These are phyloP conservation scores for Raphanus sativus DNA, from an alignment of 345 rosid species.

Conservation along the genomic window DNA sequence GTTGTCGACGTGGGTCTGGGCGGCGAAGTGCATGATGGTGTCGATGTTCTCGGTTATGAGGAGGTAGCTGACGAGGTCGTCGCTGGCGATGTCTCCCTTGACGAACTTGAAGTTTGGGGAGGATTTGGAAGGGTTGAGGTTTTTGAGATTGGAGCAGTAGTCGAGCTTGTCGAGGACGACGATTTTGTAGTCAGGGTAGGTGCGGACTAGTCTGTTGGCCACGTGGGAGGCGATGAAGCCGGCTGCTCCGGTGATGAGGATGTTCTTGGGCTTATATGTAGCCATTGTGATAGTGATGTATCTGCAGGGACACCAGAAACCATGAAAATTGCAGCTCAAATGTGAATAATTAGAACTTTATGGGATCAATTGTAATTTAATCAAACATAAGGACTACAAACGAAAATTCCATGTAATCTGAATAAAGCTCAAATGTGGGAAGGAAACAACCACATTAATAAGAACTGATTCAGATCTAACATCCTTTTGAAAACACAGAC, in stretches of 20 bases:
- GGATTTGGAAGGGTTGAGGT: slow-evolving; percentile 66
- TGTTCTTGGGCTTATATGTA: slow-evolving; percentile 68
- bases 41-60: slow-evolving; percentile 84
- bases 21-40: slow-evolving; percentile 94
- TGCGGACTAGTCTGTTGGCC: slow-evolving; percentile 65
- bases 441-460: not conserved
- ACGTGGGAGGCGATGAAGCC: slow-evolving; percentile 88
- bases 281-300: slow-evolving; percentile 37
- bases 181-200: slow-evolving; percentile 79
- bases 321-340: no score
- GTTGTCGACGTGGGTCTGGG: slow-evolving; percentile 87
- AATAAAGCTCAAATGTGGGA: not conserved
- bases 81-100: slow-evolving; percentile 84
- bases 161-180: slow-evolving; percentile 93
- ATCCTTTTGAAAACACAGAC: not conserved
- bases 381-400: slow-evolving; percentile 7
- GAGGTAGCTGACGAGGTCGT: slow-evolving; percentile 88
- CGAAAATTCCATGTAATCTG: not conserved
- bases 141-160: slow-evolving; percentile 78
- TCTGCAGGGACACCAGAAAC: no score
- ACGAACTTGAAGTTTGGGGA: slow-evolving; percentile 81
- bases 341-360: not conserved
- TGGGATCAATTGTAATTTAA: slow-evolving; percentile 4
- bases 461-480: slow-evolving; percentile 13
- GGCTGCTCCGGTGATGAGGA: slow-evolving; percentile 86